Percentiles rank a stretch among this genome's conserved stretches.
phyloP scores from a whole-genome alignment of 805 yeast species.

The Barnettozyma pratensis region DNA sequence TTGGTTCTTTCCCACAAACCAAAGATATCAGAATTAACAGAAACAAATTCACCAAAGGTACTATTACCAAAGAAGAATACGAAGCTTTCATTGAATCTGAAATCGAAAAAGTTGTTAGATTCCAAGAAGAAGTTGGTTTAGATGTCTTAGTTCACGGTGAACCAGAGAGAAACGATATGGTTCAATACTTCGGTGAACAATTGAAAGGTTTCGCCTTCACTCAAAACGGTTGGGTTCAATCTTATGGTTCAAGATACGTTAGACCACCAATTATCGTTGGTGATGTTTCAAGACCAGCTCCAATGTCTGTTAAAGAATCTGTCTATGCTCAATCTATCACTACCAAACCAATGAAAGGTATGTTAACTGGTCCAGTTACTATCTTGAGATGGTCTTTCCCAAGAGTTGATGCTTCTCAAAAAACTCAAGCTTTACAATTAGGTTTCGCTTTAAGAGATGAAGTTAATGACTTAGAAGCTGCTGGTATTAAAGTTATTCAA shows the following conservation, averaged over 20 bases:
- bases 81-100: conserved; percentile 95
- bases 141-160: conserved; percentile 99
- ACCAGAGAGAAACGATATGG: conserved; percentile 99
- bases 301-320: conserved; percentile 99
- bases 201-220: conserved; percentile 98
- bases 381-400: conserved; percentile 99
- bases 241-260: conserved; percentile 99
- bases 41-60: conserved; percentile 97
- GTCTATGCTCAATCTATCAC: conserved; percentile 98
- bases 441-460: conserved; percentile 98
- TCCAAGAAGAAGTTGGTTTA: conserved; percentile 98
- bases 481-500: conserved; percentile 96
- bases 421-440: conserved; percentile 93
- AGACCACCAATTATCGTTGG: conserved; percentile 99
- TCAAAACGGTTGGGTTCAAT: conserved; percentile 99
- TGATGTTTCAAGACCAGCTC: conserved; percentile 96
- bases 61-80: conserved; percentile 90
- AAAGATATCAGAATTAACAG: conserved; percentile 98
- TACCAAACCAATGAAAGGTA: conserved; percentile 97
- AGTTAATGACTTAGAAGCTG: conserved; percentile 96
- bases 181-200: conserved; percentile 99
- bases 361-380: conserved; percentile 99
- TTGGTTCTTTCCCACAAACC: conserved; percentile 99
- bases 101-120: conserved; percentile 91
- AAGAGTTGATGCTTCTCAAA: conserved; percentile 93